Base-by-base conservation (phyloP, 768 basidiomycete genomes). In the Leucocoprinus sp. region DNA sequence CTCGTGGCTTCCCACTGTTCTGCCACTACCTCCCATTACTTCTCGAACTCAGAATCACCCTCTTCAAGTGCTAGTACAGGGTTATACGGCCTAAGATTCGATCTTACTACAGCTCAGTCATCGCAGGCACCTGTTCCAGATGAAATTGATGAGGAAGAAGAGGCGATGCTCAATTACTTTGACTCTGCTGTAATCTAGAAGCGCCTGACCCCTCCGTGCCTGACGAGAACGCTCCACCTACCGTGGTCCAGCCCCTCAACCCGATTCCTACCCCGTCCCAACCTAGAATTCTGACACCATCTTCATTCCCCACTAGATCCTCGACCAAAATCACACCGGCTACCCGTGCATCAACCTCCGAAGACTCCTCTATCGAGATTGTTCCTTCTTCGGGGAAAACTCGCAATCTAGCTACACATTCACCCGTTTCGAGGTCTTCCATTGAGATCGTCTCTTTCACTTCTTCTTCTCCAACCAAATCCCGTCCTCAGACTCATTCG, bases 1-100 rank as follows among this genome's bases (percentile, higher is more conserved):
- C 40, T 59, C 8, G 48, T 55, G 23, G 46, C 58, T 12, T 55
- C 58, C 5, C 52, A 55, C 29, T 5, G 12, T 14, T 9, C 36
- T 12, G 21, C 41, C 15, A 41, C 28, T 17, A 41, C 34, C 5
- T 52, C 53, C 18, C 33, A 29, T 4, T 49, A 51, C 21, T 46
- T 51, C 33, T 34, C 47, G 8, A 27, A 34, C 17, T 37, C 45
- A n/a, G 48, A 24, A 18, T 48, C 52, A 4, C 49, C 54, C 37
- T 38, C 45, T 9, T 27, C 24, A 9, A 41, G 53, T 14, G 8
- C 43, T 8, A 35, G 24, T 9, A 40, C 53, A 15, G 8, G 19
- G 4, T 23, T 43, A 5, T 45, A 31, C 18, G 43, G 37, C 2
- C n/a, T 45, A 7, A 35, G 38, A 11, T 9, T 48, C 29, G 38